phyloP scores from a whole-genome alignment of 768 basidiomycete genomes.

The Termitomyces sp. region DNA sequence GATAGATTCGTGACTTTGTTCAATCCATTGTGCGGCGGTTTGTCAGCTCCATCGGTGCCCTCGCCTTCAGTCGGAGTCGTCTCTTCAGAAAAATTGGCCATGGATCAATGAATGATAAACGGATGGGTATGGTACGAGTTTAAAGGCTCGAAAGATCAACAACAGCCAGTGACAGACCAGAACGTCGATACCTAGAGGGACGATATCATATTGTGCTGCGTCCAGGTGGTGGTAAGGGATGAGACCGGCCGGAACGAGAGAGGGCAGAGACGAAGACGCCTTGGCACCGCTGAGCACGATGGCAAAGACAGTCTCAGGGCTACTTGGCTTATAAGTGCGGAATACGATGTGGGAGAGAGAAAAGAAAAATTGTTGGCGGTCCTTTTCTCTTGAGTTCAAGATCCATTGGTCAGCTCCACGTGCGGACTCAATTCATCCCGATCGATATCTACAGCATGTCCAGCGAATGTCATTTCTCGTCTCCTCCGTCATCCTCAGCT shows the following conservation, averaged over 20 bases:
- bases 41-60: constrained; percentile 53
- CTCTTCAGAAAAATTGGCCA: constrained; percentile 46
- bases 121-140: constrained; percentile 7
- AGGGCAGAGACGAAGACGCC: constrained; percentile 13
- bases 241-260: constrained; percentile 16
- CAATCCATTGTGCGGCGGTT: constrained; percentile 40
- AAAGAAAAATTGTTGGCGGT: constrained; percentile 11
- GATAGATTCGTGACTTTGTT: constrained; percentile 17
- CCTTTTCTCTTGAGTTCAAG: constrained; percentile 17
- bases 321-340: constrained; percentile 1
- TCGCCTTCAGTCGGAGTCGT: constrained; percentile 51
- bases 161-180: constrained; percentile 18
- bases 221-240: constrained; percentile 25
- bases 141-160: constrained; percentile 8
- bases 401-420: constrained; percentile 20
- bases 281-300: constrained; percentile 14
- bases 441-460: constrained; percentile 4
- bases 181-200: constrained; percentile 26
- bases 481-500: not conserved
- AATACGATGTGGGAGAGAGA: constrained; percentile 12
- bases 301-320: not conserved
- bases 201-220: constrained; percentile 39
- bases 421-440: constrained; percentile 7
- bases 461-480: not conserved
- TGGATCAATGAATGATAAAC: constrained; percentile 18